phyloP scores from a whole-genome alignment of 441 rosid genomes.

The Raphanus hybrid region DNA sequence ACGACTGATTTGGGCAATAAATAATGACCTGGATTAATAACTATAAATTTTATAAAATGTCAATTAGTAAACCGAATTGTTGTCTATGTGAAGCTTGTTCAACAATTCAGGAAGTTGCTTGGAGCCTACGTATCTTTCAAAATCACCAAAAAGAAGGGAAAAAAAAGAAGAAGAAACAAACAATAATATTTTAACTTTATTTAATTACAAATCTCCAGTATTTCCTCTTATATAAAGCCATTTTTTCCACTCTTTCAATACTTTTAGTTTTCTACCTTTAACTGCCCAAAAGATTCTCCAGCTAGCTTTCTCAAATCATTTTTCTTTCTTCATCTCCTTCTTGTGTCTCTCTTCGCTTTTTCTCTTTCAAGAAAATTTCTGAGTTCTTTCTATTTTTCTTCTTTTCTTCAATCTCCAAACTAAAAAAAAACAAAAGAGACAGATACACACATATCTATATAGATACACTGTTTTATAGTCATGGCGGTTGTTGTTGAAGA shows the following conservation, averaged over 20 bases:
- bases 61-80: conserved; percentile 17
- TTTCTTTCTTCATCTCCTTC: conserved; percentile 33
- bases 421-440: neutral
- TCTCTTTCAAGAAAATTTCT: conserved; percentile 3
- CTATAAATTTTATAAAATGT: neutral
- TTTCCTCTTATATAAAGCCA: conserved; percentile 40
- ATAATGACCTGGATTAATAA: neutral
- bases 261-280: conserved; percentile 42
- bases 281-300: conserved; percentile 44
- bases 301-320: conserved; percentile 30
- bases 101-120: conserved; percentile 56
- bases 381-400: neutral
- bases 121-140: conserved; percentile 62
- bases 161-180: neutral
- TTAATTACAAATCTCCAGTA: conserved; percentile 54
- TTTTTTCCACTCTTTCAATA: conserved; percentile 33
- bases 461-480: neutral
- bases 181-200: neutral
- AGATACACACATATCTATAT: neutral
- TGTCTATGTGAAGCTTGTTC: conserved; percentile 50
- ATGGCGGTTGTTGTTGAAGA: conserved; percentile 35
- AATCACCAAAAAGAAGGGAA: conserved; percentile 22
- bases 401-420: neutral
- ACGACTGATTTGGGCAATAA: neutral
- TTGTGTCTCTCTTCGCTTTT: conserved; percentile 18